A percentile compares a stretch with the other conserved stretches of the same genome.
Conservation (phyloP, 78 protist species). For the Trichosphaerium sp. region DNA sequence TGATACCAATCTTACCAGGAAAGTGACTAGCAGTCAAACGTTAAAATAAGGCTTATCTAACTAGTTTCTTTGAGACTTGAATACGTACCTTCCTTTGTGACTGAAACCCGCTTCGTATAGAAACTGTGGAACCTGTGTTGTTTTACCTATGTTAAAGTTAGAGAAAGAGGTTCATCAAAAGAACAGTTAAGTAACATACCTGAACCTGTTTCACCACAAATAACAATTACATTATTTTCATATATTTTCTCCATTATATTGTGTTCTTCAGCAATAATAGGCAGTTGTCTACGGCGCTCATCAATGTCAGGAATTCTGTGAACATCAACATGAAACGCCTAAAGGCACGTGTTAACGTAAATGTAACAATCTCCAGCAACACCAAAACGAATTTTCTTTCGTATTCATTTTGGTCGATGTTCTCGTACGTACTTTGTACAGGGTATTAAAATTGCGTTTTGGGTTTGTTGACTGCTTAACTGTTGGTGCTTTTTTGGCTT, state of each 20-base stretch:
- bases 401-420: background rate
- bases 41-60: too few species aligned
- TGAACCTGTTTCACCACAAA: constrained; percentile 63
- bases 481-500: too few species aligned
- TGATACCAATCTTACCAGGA: constrained; percentile 87
- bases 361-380: too few species aligned
- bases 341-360: too few species aligned
- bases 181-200: too few species aligned
- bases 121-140: constrained; percentile 32
- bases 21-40: too few species aligned
- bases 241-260: background rate
- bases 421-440: too few species aligned
- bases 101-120: constrained; percentile 36
- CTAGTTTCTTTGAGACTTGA: too few species aligned
- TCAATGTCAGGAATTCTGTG: constrained; percentile 21
- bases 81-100: constrained; percentile 6
- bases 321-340: constrained; percentile 32
- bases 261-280: constrained; percentile 46
- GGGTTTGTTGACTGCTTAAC: too few species aligned
- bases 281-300: constrained; percentile 15
- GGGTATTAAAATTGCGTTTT: too few species aligned
- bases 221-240: constrained; percentile 8
- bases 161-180: too few species aligned
- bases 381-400: background rate
- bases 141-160: background rate